Base-by-base conservation (phyloP, 129 eudicot species). In the Flaveria bidentis region DNA sequence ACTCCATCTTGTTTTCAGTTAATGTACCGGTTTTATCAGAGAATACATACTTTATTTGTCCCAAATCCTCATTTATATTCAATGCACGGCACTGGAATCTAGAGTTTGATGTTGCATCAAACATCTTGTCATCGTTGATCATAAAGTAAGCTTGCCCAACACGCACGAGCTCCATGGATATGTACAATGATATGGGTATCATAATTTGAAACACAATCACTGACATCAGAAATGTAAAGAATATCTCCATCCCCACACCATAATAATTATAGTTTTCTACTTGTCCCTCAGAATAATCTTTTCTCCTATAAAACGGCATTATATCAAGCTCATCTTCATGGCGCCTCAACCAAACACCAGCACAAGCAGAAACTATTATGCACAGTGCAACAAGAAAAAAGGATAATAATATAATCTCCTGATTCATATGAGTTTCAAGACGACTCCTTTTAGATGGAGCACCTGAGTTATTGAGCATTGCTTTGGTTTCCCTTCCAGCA, bases 1-100 rank as follows among this genome's bases (percentile, higher is more conserved):
- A 95, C 78, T 95, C 99, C 99, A 95, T 95, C 85, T 95, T 95
- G 92, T 95, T 95, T 86, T 95, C 97, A 6, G 99, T 95, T 51
- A 95, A 77, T 0, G 99, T 95, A 11, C 99, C 99, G 4, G 99
- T 95, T 86, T 91, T 95, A 65, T 95, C 99, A 36, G 99, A 91
- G 67, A 95, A 95, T 0, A 95, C 89, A 81, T 95, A 91, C 80
- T 90, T 91, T 75, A 95, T 89, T 82, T 95, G 99, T 49, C 99
- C 99, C 83, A 95, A 82, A 79, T 95, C 99, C 78, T 95, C 99
- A 63, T 95, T 95, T 72, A 95, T 95, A 77, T 95, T 95, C 69
- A 95, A 83, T 0, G 99, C 97, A 81, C 99, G 85, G 56, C 99
- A 95, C 77, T 91, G 97, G 53, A 95, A 95, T 51, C 91, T 91